Base-by-base conservation (phyloP, 2,329 filamentous ascomycete species). In the Phoma sp. region DNA sequence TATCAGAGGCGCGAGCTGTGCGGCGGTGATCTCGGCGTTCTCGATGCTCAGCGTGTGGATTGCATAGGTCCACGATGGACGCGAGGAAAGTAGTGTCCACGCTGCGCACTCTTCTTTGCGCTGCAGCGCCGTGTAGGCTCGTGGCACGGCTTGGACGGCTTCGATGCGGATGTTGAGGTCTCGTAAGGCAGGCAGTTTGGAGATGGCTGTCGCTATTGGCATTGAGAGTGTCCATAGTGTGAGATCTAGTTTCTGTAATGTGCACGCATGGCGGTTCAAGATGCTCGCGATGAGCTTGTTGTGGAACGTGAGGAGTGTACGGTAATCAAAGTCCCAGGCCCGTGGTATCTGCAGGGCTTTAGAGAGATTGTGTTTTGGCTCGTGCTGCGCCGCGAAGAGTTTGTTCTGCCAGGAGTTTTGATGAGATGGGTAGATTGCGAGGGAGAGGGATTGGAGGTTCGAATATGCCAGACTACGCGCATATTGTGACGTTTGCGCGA, bases 391-490 rank as follows among this genome's bases (percentile, higher is more conserved):
- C 20, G 57, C 52, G 18, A 37, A 36, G 76, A 91, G 32, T 12
- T 50, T 47, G 29, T 42, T 28, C 81, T 89, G 25, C 81, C 89
- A n/a, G 85, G 85, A 42, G 7, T 15, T 32, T 14, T 21, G 47
- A 10, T 47, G 36, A 10, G 36, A 38, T 0, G 87, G 89, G 26
- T 96, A 91, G 82, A 86, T 92, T 30, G 78, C 87, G 9, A 85
- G 95, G 17, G 93, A 96, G 77, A 97, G 91, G 87, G 79, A 86
- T 36, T 69, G 67, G 4, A 76, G 58, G 42, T 65, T 73, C 21
- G 66, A 63, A 14, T 57, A 64, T 9, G 72, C 71, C 11, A 77
- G 61, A 4, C 36, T 33, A 30, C 69, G 67, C 20, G 65, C 63
- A 26, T 56, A 47, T 2, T 50, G 66, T 1, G 58, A 74, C n/a